Base-by-base conservation (phyloP, 768 basidiomycete genomes). In the Podaxis rugospora region DNA sequence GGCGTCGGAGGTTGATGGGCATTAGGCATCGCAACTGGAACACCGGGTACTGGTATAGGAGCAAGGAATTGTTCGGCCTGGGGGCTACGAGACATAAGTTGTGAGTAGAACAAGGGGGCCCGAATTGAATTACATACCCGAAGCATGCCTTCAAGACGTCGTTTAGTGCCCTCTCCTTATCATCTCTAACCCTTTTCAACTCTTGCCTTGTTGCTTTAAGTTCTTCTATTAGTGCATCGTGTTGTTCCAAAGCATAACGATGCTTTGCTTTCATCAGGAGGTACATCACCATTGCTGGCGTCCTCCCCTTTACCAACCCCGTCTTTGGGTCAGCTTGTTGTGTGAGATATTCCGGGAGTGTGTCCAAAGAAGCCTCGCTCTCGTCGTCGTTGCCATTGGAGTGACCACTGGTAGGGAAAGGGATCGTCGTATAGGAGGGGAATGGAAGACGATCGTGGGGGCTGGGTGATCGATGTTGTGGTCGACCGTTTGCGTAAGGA, bases 211-310 rank as follows among this genome's bases (percentile, higher is more conserved):
- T 71, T 14, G 78, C 73, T 37, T 83, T 79, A 63, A 92, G 74
- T 70, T 95, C 89, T 64, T 86, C 83, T 32, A 82, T 73, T 40
- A 95, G 75, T 35, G 76, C 75, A 35, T 84, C 84, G 63, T 92
- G 86, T 67, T 90, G 85, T 60, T 88, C 81, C 32, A 87, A 63
- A 13, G 84, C 86, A 68, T 87, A 89, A 53, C 76, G 77, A 70
- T 88, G 81, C 68, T 93, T 93, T 5, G 94, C 93, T 68, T 95
- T 91, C 78, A 83, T 80, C 62, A 75, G 80, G 64, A 75, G 77
- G 70, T 95, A 95, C 78, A 85, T 86, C 37, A 86, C 83, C 76
- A 88, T 84, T 32, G 78, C 74, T 0, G 84, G 87, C n/a, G 85
- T 74, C n/a, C 88, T 82, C 1, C 89, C 90, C 66, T 83, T 70